Percentiles rank a stretch among this genome's conserved stretches.
These are phyloP conservation scores for Fraxinus pennsylvanica DNA, from an alignment of 257 asterid species.

Conservation along the genomic window DNA sequence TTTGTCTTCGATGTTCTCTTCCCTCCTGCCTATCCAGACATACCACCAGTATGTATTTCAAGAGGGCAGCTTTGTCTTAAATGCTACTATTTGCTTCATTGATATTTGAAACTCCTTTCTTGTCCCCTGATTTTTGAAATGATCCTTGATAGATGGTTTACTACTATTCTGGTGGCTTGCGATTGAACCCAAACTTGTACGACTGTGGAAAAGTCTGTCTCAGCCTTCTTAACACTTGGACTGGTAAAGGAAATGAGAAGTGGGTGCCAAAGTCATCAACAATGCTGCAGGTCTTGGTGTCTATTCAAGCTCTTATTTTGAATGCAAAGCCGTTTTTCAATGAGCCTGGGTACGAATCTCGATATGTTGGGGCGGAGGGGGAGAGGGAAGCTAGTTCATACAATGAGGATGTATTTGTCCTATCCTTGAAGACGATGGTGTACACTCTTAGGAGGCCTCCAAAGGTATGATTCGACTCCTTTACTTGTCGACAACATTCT, in stretches of 20 bases:
- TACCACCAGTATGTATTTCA: conserved; percentile 47
- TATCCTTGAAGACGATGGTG: conserved; percentile 57
- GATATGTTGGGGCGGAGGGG: conserved; percentile 42
- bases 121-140: not conserved
- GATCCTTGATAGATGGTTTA: conserved; percentile 42
- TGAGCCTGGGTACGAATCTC: conserved; percentile 49
- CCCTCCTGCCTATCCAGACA: conserved; percentile 48
- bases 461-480: conserved; percentile 34
- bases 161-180: conserved; percentile 58
- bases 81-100: not conserved
- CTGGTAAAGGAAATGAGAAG: conserved; percentile 48
- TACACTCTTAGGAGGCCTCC: conserved; percentile 55
- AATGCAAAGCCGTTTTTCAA: conserved; percentile 53
- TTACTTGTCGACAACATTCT: not conserved
- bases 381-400: conserved; percentile 34
- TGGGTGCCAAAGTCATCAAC: conserved; percentile 55
- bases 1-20: conserved; percentile 51
- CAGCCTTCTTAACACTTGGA: conserved; percentile 62
- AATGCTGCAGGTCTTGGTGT: conserved; percentile 59
- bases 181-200: conserved; percentile 57
- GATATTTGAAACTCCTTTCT: not conserved
- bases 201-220: conserved; percentile 65
- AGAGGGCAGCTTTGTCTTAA: not conserved
- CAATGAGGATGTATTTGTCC: conserved; percentile 41
- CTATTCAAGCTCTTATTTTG: conserved; percentile 56